These are phyloP conservation scores for Pistacia vera DNA, from an alignment of 345 rosid species.

Conservation along the genomic window DNA sequence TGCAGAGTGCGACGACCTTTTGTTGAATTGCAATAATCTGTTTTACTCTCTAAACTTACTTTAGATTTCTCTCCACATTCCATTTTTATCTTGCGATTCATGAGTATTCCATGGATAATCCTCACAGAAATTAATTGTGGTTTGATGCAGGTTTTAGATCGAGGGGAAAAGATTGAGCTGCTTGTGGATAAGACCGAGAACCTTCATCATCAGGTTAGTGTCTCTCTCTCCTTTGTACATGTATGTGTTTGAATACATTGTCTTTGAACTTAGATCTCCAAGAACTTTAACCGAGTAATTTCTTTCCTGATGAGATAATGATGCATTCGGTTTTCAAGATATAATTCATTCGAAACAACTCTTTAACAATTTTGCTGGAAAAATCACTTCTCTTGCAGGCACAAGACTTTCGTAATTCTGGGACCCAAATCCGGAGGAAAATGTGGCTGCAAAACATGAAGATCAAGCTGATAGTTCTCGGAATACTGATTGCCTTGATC, in stretches of 20 bases:
- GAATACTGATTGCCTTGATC: slow-evolving; percentile 42
- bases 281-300: not conserved
- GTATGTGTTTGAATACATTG: not conserved
- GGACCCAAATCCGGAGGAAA: slow-evolving; percentile 44
- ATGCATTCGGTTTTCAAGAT: not conserved
- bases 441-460: slow-evolving; percentile 57
- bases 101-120: not conserved
- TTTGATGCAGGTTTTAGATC: slow-evolving; percentile 38
- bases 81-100: not conserved
- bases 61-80: not conserved
- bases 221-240: not conserved
- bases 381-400: slow-evolving; percentile 28
- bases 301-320: not conserved
- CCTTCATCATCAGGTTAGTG: slow-evolving; percentile 42
- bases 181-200: slow-evolving; percentile 49
- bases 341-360: not conserved
- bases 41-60: not conserved
- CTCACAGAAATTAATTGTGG: not conserved
- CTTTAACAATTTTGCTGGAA: not conserved
- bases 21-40: not conserved
- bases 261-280: not conserved
- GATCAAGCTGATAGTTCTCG: slow-evolving; percentile 47
- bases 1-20: not conserved
- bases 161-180: slow-evolving; percentile 51
- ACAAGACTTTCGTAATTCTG: slow-evolving; percentile 38